Evolutionary conservation across 2,329 filamentous ascomycete species (phyloP), one percentile per base, ranked within the genome.

Genomic region (Aspergillus tamarii): DNA sequence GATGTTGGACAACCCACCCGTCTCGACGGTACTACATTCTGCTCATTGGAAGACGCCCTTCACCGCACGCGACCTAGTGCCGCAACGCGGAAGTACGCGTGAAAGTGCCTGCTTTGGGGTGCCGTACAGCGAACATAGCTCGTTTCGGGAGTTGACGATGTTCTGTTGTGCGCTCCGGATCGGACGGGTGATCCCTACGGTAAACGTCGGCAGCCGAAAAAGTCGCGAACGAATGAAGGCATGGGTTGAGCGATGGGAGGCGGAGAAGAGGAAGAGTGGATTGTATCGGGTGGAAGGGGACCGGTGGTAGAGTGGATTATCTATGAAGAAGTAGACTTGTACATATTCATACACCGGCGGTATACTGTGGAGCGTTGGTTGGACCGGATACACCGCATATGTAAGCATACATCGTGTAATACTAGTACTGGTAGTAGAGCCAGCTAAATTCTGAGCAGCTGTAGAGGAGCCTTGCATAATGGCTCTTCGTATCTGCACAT

Each of bases 111-210:
- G 93, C 76, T 97, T 96, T 70, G 94, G 93, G 0, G 95, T 98
- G 2, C 95, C 95, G 2, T 99, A 99, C 76, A 94, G 90, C 58
- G 95, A 99, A 80, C 95, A 99, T 77, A 95, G 91, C 76, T 96
- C 92, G 66, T 99, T 99, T 74, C 85, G 94, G 46, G 95, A 99
- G 82, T 79, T 99, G 74, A 94, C 93, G 0, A 90, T 98, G 86
- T 99, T 99, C 74, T 87, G 94, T 69, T 95, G 95, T 84, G 87
- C 90, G 23, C 76, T 99, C 76, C 83, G 91, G 62, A 96, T 99
- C 68, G 93, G 94, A 67, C 92, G 90, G 78, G 87, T 99, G 8
- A 90, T 99, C 19, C 95, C 95, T 0, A 99, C 95, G 0, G 95
- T 99, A 4, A 98, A 99, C 75, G 85, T 90, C n/a, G 88, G 87